phyloP scores from a whole-genome alignment of 1,284 basidiomycete species.

The Ustilago crameri region DNA sequence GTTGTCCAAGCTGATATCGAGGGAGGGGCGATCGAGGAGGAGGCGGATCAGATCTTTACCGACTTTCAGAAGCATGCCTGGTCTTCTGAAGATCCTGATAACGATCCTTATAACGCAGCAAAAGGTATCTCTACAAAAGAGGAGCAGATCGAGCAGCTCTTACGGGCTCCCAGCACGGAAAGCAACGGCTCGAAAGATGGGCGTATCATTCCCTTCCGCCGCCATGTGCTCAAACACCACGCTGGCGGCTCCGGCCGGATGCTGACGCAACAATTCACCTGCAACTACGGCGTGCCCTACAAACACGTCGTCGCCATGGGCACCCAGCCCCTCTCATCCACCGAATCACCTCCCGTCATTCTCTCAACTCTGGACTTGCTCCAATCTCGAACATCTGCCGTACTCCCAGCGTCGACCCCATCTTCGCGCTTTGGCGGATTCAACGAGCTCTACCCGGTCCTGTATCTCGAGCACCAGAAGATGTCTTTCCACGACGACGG shows the following conservation, averaged over 20 bases:
- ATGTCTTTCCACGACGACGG: slow-evolving; percentile 60
- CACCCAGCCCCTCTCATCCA: slow-evolving; percentile 18
- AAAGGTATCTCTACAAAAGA: neutral
- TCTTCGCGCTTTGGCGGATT: slow-evolving; percentile 10
- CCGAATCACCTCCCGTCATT: slow-evolving; percentile 16
- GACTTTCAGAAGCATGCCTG: slow-evolving; percentile 29
- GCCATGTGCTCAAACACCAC: slow-evolving; percentile 37
- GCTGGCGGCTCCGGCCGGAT: slow-evolving; percentile 18
- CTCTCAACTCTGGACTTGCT: slow-evolving; percentile 21
- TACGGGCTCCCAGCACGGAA: neutral
- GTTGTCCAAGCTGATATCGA: slow-evolving; percentile 38
- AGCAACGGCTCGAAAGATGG: neutral
- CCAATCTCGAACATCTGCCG: slow-evolving; percentile 9
- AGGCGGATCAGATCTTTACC: slow-evolving; percentile 25
- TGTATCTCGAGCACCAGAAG: slow-evolving; percentile 43
- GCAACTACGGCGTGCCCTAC: slow-evolving; percentile 53
- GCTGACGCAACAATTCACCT: slow-evolving; percentile 55
- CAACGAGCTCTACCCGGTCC: slow-evolving; percentile 57
- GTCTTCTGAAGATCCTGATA: slow-evolving; percentile 3
- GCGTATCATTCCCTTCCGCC: slow-evolving; percentile 29
- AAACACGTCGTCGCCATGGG: slow-evolving; percentile 50
- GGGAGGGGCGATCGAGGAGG: slow-evolving; percentile 6
- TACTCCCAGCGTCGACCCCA: neutral
- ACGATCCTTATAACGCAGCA: neutral
- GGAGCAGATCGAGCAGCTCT: neutral